Conservation (phyloP, 192 early-diverging fungal species). For the Coemansia sp. region DNA sequence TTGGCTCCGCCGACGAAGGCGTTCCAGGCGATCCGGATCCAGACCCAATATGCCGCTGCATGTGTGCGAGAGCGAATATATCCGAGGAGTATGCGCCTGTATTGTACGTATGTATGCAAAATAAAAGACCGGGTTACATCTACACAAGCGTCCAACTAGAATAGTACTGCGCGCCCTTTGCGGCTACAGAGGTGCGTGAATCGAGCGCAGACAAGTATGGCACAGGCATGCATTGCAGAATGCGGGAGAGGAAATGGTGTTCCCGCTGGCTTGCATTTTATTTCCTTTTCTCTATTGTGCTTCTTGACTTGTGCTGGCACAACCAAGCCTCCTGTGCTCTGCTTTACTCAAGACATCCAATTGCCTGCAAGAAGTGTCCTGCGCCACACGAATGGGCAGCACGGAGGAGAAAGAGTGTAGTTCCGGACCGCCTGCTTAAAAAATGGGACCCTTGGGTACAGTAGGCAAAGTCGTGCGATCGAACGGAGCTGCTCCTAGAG, state of each 20-base stretch:
- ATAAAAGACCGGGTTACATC: no score
- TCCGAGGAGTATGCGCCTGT: neutral
- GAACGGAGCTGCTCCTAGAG: no score
- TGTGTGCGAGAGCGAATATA: neutral
- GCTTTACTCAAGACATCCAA: no score
- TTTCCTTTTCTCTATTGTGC: neutral
- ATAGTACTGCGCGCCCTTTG: no score
- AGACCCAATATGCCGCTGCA: slow-evolving; percentile 4
- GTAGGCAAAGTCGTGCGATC: no score
- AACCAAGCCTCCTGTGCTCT: no score
- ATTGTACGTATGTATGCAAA: neutral
- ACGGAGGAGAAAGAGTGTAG: no score
- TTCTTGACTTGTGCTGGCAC: neutral
- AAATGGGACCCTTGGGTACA: no score
- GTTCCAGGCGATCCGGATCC: slow-evolving; percentile 4
- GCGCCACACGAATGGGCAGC: no score
- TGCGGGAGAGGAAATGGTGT: neutral
- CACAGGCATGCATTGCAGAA: neutral
- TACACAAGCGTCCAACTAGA: no score
- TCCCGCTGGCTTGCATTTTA: neutral
- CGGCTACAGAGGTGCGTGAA: neutral
- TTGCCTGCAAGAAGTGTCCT: no score
- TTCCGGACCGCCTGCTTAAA: no score
- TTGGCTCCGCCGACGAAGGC: neutral
- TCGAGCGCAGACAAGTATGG: neutral